Evolutionary conservation across 352 stramenopile species (phyloP).

Genomic region (Blastocystis sp.): DNA sequence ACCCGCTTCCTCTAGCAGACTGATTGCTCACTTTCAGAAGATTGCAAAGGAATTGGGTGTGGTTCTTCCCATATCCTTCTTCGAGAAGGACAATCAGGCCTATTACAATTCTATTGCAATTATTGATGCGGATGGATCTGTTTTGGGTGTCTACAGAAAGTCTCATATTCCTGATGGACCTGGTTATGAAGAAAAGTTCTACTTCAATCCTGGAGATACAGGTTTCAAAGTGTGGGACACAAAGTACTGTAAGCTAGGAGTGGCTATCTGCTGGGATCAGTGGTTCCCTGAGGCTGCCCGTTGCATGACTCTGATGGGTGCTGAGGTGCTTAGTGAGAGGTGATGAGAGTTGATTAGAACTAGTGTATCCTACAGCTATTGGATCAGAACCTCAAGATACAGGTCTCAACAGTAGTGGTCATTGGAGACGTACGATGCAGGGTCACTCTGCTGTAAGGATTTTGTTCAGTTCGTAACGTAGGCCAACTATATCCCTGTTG

Average conservation of each 20-base stretch:
- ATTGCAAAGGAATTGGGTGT: conserved; percentile 80
- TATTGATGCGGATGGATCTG: conserved; percentile 78
- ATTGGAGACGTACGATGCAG: conserved; percentile 83
- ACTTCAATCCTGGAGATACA: conserved; percentile 81
- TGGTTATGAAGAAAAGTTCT: conserved; percentile 75
- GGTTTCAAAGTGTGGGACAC: conserved; percentile 81
- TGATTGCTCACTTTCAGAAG: conserved; percentile 77
- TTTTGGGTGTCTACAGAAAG: conserved; percentile 78
- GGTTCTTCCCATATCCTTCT: conserved; percentile 83
- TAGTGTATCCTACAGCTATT: conserved; percentile 69
- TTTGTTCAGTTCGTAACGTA: neutral
- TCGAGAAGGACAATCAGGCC: conserved; percentile 78
- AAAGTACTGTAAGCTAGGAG: conserved; percentile 76
- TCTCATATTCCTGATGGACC: conserved; percentile 82
- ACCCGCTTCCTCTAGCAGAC: conserved; percentile 73
- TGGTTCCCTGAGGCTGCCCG: conserved; percentile 83
- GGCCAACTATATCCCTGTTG: conserved; percentile 78
- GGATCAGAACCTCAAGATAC: conserved; percentile 71
- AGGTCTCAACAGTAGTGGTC: conserved; percentile 76
- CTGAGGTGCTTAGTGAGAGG: conserved; percentile 71
- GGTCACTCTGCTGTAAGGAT: conserved; percentile 77
- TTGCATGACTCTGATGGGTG: conserved; percentile 76
- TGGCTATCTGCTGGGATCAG: conserved; percentile 82
- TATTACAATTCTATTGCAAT: conserved; percentile 84
- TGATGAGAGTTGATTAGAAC: neutral